phyloP scores from a whole-genome alignment of 257 asterid species.

The Coffea eugenioides region DNA sequence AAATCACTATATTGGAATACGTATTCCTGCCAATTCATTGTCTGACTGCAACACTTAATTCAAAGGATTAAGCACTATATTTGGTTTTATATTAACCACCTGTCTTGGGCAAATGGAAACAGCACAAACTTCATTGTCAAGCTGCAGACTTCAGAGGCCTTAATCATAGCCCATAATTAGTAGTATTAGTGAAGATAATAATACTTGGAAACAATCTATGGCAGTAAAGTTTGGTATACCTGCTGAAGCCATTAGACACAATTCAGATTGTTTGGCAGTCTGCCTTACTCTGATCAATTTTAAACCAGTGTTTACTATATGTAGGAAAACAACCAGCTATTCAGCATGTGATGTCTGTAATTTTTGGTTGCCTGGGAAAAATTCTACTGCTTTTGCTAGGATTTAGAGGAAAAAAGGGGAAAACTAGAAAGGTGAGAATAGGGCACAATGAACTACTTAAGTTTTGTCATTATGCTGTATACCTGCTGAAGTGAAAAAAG shows the following conservation, averaged over 20 bases:
- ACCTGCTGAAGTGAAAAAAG: background rate
- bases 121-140: background rate
- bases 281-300: background rate
- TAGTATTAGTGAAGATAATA: too few relatives aligned
- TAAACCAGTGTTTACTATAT: background rate
- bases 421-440: background rate
- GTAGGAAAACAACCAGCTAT: background rate
- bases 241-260: background rate
- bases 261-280: background rate
- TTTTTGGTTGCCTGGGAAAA: background rate
- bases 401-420: too few relatives aligned
- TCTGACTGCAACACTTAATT: background rate
- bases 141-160: background rate
- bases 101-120: background rate
- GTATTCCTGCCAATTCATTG: too few relatives aligned
- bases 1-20: background rate
- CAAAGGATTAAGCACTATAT: background rate
- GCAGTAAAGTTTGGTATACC: background rate
- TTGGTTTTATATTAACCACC: background rate
- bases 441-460: background rate
- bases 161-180: background rate
- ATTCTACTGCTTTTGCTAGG: background rate
- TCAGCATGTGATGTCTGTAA: background rate
- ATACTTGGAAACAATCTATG: background rate
- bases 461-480: background rate